Evolutionary conservation across 1,284 basidiomycete genomes (phyloP).

Genomic region (Austropuccinia psidii): DNA sequence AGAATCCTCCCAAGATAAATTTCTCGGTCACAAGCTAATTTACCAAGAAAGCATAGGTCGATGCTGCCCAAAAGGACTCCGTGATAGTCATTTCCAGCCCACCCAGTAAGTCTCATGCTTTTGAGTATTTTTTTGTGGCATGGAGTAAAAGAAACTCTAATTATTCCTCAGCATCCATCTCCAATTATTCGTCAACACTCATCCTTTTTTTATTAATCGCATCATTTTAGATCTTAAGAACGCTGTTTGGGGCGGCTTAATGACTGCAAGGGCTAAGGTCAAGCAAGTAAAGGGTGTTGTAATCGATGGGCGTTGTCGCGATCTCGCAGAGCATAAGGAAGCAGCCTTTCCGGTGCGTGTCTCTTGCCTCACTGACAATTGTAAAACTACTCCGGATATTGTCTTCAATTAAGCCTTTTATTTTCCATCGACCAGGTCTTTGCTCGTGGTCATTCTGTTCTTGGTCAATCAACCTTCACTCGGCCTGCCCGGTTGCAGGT

Average conservation of each 20-base stretch:
- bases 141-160: background rate
- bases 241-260: constrained; percentile 84
- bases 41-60: constrained; percentile 65
- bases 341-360: constrained; percentile 56
- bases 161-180: background rate
- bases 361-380: constrained; percentile 20
- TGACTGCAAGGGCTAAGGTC: constrained; percentile 71
- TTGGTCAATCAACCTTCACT: constrained; percentile 81
- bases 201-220: background rate
- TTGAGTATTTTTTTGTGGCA: too few relatives aligned
- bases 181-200: background rate
- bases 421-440: constrained; percentile 53
- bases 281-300: constrained; percentile 65
- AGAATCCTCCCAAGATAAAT: background rate
- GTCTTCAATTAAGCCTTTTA: constrained; percentile 15
- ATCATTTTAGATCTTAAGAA: constrained; percentile 60
- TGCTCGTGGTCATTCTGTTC: constrained; percentile 68
- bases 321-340: constrained; percentile 65
- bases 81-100: constrained; percentile 32
- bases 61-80: constrained; percentile 58
- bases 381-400: background rate
- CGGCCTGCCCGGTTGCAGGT: constrained; percentile 70
- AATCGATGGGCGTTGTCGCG: constrained; percentile 70
- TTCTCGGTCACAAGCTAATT: constrained; percentile 55
- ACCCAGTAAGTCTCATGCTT: constrained; percentile 21